These are phyloP conservation scores for Alternaria viburni DNA, from an alignment of 2,329 filamentous ascomycete genomes.

Conservation along the genomic window DNA sequence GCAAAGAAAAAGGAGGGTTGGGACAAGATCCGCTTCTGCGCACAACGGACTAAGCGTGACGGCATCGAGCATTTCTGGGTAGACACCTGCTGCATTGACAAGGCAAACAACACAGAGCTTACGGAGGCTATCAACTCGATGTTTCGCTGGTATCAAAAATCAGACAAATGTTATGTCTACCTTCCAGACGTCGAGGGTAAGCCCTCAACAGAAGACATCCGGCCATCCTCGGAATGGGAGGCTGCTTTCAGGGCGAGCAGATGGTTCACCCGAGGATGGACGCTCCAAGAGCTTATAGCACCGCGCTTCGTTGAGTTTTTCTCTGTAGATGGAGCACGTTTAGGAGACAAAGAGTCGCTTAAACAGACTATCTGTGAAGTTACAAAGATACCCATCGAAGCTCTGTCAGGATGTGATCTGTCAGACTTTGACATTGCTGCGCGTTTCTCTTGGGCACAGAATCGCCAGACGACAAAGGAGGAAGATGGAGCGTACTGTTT, in stretches of 20 bases:
- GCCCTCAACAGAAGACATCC: not conserved
- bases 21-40: constrained; percentile 21
- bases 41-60: constrained; percentile 14
- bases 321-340: constrained; percentile 4
- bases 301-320: constrained; percentile 18
- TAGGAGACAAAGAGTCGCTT: constrained; percentile 14
- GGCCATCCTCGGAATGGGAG: not conserved
- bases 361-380: constrained; percentile 10
- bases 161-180: constrained; percentile 23
- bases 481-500: constrained; percentile 25
- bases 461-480: constrained; percentile 27
- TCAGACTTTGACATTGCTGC: constrained; percentile 16
- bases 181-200: constrained; percentile 15
- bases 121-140: constrained; percentile 14
- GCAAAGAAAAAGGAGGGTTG: constrained; percentile 1
- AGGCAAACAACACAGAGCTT: not conserved
- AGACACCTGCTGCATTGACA: not conserved
- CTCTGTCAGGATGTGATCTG: constrained; percentile 4
- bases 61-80: not conserved
- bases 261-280: constrained; percentile 29
- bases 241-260: constrained; percentile 11
- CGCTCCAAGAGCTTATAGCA: constrained; percentile 25
- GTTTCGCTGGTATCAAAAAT: constrained; percentile 25
- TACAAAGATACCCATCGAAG: constrained; percentile 12
- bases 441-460: constrained; percentile 26